Evolutionary conservation across 768 basidiomycete genomes (phyloP), one percentile per base, ranked within the genome.

Genomic region (Mrakia gelida): DNA sequence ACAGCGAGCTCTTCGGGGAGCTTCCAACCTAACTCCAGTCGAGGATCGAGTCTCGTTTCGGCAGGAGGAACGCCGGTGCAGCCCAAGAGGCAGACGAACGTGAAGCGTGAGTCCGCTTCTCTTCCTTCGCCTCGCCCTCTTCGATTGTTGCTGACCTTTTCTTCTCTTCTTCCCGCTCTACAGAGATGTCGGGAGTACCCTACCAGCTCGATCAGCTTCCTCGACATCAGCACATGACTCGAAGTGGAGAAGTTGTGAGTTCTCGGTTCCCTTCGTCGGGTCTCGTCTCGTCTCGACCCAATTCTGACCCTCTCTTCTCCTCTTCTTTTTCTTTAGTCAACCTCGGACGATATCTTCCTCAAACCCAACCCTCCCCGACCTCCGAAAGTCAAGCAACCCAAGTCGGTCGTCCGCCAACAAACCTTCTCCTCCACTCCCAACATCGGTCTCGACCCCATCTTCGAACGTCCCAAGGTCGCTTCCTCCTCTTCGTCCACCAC

Each of bases 171-270:
- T 13, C 18, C 71, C 41, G 41, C 13, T 56, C 13, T 76, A 2
- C n/a, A 94, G 93, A 90, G 82, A 89, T 93, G 88, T 87, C 86
- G 79, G 92, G 92, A 83, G 87, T 92, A 80, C 92, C 92, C 75
- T 91, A 90, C 90, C 91, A 90, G 82, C 85, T 93, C 75, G 85
- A 87, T 82, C 87, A 92, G 82, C 84, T 91, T 38, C 92, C 92
- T 67, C 75, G 77, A 38, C 77, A 78, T 13, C 32, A 73, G n/a
- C 62, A 72, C 73, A 52, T 78, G 28, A 78, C 77, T 8, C 56
- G 73, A 54, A 34, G 23, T 18, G 77, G 77, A 28, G 77, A 78
- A 65, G 30, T 78, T 4, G 75, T 76, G 41, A 43, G 75, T 76
- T n/a, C 23, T 23, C 61, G 16, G 18, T 9, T 23, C n/a, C 32